Percentiles rank a stretch among this genome's conserved stretches.
Evolutionary conservation across 148 eudicot species (phyloP).

Genomic region (Tetragonia tetragonoides): DNA sequence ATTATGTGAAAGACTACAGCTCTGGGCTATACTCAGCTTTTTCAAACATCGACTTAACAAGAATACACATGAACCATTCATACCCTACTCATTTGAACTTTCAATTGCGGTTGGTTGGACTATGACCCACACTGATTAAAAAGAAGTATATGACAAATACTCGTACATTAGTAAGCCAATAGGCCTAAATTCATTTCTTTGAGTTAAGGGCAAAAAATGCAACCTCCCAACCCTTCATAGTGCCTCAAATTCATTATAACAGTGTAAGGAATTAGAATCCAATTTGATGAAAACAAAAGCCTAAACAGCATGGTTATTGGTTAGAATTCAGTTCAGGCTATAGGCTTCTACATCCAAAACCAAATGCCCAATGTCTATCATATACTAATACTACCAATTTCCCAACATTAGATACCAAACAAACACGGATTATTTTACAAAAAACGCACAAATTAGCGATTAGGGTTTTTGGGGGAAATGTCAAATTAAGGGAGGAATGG

Average conservation of each 20-base stretch:
- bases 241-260: too few relatives aligned
- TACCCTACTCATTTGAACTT: too few relatives aligned
- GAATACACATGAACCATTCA: background rate
- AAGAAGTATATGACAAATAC: too few relatives aligned
- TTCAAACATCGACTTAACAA: background rate
- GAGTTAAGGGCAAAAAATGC: too few relatives aligned
- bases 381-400: background rate
- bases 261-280: too few relatives aligned
- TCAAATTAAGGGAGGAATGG: background rate
- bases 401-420: background rate
- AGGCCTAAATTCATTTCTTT: too few relatives aligned
- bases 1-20: background rate
- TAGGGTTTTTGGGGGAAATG: slow-evolving; percentile 20
- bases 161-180: too few relatives aligned
- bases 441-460: background rate
- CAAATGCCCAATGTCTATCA: background rate
- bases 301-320: background rate
- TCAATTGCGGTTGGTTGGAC: too few relatives aligned
- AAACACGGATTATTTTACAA: background rate
- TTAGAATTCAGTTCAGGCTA: background rate
- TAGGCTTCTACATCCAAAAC: background rate
- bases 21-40: background rate
- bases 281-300: background rate
- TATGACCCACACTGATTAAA: too few relatives aligned
- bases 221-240: too few relatives aligned